A percentile compares a stretch with the other conserved stretches of the same genome.
Conservation (phyloP, 495 filamentous ascomycete species). For the Polyplosphaeria fusca region DNA sequence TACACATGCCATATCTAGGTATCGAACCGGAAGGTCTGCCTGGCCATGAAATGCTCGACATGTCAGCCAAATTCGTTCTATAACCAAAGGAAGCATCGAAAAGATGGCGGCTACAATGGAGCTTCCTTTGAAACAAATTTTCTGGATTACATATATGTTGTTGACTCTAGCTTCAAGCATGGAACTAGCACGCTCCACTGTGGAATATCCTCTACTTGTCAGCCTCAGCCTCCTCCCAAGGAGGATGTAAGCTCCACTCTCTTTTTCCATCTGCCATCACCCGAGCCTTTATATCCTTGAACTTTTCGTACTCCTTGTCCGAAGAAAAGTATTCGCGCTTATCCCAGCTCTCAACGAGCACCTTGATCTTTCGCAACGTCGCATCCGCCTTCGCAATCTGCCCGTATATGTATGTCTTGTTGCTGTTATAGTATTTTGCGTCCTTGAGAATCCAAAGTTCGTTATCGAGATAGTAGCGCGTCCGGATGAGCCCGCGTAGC, state of each 20-base stretch:
- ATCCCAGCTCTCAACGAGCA: neutral
- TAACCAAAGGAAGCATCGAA: neutral
- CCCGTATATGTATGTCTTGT: constrained; percentile 1
- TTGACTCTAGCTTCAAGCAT: neutral
- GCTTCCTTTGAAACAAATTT: neutral
- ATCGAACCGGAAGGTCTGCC: neutral
- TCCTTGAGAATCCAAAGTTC: constrained; percentile 12
- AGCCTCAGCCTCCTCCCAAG: neutral
- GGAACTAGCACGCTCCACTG: too few species aligned
- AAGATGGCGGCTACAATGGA: neutral
- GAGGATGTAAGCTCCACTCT: neutral
- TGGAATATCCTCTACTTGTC: too few species aligned
- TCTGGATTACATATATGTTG: neutral
- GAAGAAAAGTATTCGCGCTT: neutral
- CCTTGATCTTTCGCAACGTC: constrained; percentile 1
- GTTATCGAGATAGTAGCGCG: constrained; percentile 7
- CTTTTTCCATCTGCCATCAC: neutral
- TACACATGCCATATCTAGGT: too few species aligned
- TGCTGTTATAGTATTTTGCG: neutral
- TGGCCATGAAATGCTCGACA: neutral
- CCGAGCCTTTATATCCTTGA: neutral
- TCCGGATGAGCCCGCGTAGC: constrained; percentile 6
- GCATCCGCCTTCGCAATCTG: constrained; percentile 17
- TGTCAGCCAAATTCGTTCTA: neutral
- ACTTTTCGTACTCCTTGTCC: neutral